phyloP scores from a whole-genome alignment of 2,329 filamentous ascomycete species.

The Diaporthe ilicicola region DNA sequence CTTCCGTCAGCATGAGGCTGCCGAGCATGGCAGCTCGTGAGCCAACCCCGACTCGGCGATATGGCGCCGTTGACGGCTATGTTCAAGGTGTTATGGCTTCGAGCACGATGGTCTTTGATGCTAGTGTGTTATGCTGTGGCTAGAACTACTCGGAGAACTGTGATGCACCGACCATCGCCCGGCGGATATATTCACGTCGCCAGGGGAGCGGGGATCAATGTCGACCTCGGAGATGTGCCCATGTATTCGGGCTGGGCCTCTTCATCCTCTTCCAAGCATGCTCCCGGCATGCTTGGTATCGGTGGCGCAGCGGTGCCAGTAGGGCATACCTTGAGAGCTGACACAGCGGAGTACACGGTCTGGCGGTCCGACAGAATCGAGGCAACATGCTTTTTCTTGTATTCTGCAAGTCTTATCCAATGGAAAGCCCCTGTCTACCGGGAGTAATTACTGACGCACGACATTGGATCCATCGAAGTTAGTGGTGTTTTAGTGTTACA shows the following conservation, averaged over 20 bases:
- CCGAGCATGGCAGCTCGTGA: not conserved
- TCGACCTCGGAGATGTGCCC: not conserved
- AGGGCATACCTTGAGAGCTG: not conserved
- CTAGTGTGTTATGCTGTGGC: slow-evolving; percentile 5
- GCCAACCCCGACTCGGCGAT: not conserved
- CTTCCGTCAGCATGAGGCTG: slow-evolving; percentile 10
- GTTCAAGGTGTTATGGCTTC: not conserved
- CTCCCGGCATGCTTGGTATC: not conserved
- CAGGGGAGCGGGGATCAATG: not conserved
- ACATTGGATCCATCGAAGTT: slow-evolving; percentile 7
- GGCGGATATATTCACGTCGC: not conserved
- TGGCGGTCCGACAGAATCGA: slow-evolving; percentile 18
- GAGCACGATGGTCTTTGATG: not conserved
- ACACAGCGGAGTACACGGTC: slow-evolving; percentile 9
- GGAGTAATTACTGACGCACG: not conserved
- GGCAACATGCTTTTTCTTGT: slow-evolving; percentile 13
- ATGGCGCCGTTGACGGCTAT: not conserved
- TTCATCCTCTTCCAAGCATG: not conserved
- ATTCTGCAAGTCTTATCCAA: slow-evolving; percentile 2
- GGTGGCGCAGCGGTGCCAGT: not conserved
- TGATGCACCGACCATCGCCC: not conserved
- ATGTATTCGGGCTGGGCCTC: not conserved
- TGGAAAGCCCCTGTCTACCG: not conserved
- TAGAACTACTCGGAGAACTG: not conserved
- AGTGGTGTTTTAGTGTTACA: slow-evolving; percentile 16